Base-by-base conservation (phyloP, 306 rosid species). In the Vicia sativa region DNA sequence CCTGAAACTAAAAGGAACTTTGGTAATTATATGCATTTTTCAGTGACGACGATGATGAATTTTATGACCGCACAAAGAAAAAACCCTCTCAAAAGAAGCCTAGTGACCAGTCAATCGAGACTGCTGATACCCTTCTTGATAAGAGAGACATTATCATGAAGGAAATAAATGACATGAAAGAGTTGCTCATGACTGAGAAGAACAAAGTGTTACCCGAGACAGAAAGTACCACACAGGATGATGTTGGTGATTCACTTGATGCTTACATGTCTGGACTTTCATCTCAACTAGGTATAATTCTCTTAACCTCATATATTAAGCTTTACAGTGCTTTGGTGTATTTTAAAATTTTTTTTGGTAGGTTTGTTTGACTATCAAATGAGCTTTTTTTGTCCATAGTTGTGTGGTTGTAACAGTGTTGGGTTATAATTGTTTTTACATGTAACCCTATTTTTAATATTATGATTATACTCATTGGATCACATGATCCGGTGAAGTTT, bases 211-310 rank as follows among this genome's bases (percentile, higher is more conserved):
- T 70, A 19, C 77, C 55, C 5, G 34, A n/a, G 52, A 14, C 88
- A 46, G 69, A 80, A 64, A 62, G 69, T 74, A 37, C 62, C 34
- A 67, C 50, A 9, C 85, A 81, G 68, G 74, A 75, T 52, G 90
- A 88, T 59, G 79, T 60, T 65, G 88, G 75, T 69, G 98, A 90
- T 74, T 70, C 84, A 58, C 91, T 93, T 65, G 98, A 93, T 80
- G 95, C 96, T 42, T 93, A 68, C 80, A 90, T 93, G 98, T 77
- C 98, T 13, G 97, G 96, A 55, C 88, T 93, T 72, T 93, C 98
- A 79, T 78, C 96, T 66, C 89, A 90, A 82, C 91, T 93, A 70
- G 98, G 98, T 90, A 68, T 84, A 23, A 74, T 13, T 80, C 52
- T 72, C 42, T 50, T 68, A 45, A 9, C 68, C 31, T 26, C 53